Conservation (phyloP, 75 land plant species). For the Pinus albicaulis region DNA sequence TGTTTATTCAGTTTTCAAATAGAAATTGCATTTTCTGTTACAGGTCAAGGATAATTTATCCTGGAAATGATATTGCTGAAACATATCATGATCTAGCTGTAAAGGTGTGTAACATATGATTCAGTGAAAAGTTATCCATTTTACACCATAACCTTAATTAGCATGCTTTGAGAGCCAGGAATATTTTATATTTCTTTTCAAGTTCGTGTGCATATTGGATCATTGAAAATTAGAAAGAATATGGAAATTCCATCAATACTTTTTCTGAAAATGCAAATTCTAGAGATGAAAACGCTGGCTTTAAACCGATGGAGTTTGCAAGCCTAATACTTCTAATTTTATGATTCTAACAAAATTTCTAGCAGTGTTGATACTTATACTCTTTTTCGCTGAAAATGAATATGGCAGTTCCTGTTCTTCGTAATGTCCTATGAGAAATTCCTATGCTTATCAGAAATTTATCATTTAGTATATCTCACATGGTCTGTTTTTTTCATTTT, state of each 20-base stretch:
- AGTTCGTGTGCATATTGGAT: neutral
- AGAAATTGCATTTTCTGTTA: neutral
- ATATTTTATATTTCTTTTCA: neutral
- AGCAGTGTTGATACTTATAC: neutral
- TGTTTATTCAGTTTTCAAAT: slow-evolving; percentile 1
- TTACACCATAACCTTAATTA: neutral
- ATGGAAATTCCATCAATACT: neutral
- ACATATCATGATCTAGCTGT: slow-evolving; percentile 72
- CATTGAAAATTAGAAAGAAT: neutral
- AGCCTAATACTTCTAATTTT: neutral
- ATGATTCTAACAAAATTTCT: neutral
- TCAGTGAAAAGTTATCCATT: neutral
- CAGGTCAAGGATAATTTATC: slow-evolving; percentile 72
- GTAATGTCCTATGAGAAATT: neutral
- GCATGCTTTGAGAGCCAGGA: neutral
- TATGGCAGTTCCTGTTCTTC: neutral
- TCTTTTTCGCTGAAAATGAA: neutral
- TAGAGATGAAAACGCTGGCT: neutral
- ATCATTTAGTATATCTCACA: neutral
- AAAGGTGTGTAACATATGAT: slow-evolving; percentile 43
- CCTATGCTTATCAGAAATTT: neutral
- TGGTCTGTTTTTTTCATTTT: neutral
- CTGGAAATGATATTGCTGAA: slow-evolving; percentile 65
- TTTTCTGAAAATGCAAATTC: neutral
- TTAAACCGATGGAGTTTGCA: neutral